Evolutionary conservation across 805 yeast genomes (phyloP).

Genomic region (Starmerella stigmatis): DNA sequence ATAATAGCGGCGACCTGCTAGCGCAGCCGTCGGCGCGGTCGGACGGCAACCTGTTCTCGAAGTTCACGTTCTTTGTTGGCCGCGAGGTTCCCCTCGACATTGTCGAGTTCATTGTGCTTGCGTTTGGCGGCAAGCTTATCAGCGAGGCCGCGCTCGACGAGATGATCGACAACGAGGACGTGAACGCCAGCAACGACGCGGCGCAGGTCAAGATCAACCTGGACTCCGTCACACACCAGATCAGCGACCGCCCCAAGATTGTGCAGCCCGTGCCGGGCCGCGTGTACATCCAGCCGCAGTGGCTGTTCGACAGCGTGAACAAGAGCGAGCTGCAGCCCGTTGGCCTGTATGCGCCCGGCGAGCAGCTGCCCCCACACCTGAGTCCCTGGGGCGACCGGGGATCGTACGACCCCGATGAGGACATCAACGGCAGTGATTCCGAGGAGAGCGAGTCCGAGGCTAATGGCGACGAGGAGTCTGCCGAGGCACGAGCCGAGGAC

Average conservation of each 20-base stretch:
- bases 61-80: slow-evolving; percentile 75
- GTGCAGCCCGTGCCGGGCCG: slow-evolving; percentile 73
- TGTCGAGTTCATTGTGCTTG: slow-evolving; percentile 72
- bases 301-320: slow-evolving; percentile 90
- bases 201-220: slow-evolving; percentile 42
- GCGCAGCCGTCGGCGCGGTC: slow-evolving; percentile 45
- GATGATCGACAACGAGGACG: slow-evolving; percentile 40
- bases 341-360: slow-evolving; percentile 83
- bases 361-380: slow-evolving; percentile 87
- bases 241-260: slow-evolving; percentile 83
- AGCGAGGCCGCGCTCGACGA: slow-evolving; percentile 85
- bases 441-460: slow-evolving; percentile 42
- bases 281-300: slow-evolving; percentile 93
- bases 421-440: slow-evolving; percentile 30
- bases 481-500: slow-evolving; percentile 41
- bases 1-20: slow-evolving; percentile 42
- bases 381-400: slow-evolving; percentile 98
- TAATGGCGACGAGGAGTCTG: slow-evolving; percentile 36
- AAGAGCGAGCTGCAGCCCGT: slow-evolving; percentile 65
- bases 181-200: slow-evolving; percentile 34
- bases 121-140: slow-evolving; percentile 76
- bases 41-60: slow-evolving; percentile 44
- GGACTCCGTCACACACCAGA: slow-evolving; percentile 76
- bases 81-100: slow-evolving; percentile 93
- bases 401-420: slow-evolving; percentile 60